Evolutionary conservation across 768 basidiomycete genomes (phyloP), one percentile per base, ranked within the genome.

Genomic region (Boletales sp.): DNA sequence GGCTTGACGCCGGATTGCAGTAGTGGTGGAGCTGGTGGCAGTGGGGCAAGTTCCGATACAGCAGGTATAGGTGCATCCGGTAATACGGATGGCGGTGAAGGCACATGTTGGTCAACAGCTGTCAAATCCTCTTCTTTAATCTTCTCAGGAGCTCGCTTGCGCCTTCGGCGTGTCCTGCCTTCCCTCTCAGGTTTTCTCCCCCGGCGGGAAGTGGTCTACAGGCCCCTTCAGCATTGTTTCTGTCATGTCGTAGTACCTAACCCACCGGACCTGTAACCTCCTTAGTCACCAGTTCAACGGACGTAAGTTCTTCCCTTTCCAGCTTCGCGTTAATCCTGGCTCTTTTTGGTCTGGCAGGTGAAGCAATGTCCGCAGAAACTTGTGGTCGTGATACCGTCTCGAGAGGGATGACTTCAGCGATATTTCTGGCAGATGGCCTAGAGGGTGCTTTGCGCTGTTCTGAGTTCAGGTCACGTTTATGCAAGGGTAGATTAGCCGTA

Each of bases 371-470:
- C 13, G 30, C 44, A 35, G 58, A 38, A 39, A 44, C 18, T 33
- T 55, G 64, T 37, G 48, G 25, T 49, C 54, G 57, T 11, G 48
- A 59, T 28, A 45, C 36, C 17, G 35, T 40, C 19, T 59, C 56
- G 13, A 41, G 18, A 48, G 48, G 46, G 34, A 39, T 36, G 51
- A 35, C 45, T 46, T 60, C 67, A 21, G 42, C 15, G 5, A 54
- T 46, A 49, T 55, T 58, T 51, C 40, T 58, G 14, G 43, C 45
- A 34, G 54, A 59, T 21, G 54, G 37, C 33, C 46, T 64, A 38
- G 57, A 57, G 5, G 62, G 48, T 19, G 59, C 67, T 49, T 69
- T 69, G 36, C 69, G 69, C 65, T 69, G 48, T 43, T 37, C 39
- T 48, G 11, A 48, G 18, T 33, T 65, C 41, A 54, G 48, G 17